These are phyloP conservation scores for Amaranthus tricolor DNA, from an alignment of 179 eudicot species.

Conservation along the genomic window DNA sequence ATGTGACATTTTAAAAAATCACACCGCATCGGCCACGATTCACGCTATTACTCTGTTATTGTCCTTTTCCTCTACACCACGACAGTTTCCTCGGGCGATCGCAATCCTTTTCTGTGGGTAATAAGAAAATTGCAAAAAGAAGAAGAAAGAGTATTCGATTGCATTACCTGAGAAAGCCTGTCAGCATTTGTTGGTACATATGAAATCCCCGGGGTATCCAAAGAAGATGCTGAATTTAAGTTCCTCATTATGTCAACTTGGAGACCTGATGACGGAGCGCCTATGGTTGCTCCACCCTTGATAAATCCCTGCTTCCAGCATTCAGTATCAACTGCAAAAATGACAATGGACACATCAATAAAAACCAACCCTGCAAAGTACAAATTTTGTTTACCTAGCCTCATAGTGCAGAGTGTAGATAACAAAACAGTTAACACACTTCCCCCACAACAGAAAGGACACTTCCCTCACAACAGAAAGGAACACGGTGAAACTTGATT, in stretches of 20 bases:
- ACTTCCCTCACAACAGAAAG: neutral
- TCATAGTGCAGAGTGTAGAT: neutral
- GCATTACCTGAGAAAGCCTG: constrained; percentile 50
- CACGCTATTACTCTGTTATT: too few species aligned
- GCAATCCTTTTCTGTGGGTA: too few species aligned
- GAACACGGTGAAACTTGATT: neutral
- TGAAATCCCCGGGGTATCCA: constrained; percentile 41
- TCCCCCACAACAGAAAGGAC: neutral
- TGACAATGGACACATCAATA: constrained; percentile 36
- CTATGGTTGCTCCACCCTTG: constrained; percentile 34
- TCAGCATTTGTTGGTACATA: constrained; percentile 34
- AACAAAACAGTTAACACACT: neutral
- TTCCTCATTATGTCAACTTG: constrained; percentile 36
- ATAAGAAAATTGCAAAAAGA: neutral
- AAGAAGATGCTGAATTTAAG: constrained; percentile 27
- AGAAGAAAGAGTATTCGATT: neutral
- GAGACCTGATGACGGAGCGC: constrained; percentile 30
- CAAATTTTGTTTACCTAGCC: neutral
- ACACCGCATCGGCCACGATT: too few species aligned
- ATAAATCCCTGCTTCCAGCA: constrained; percentile 49
- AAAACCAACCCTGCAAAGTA: constrained; percentile 22
- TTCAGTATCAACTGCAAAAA: constrained; percentile 44
- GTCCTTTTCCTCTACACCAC: too few species aligned
- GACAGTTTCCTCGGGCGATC: too few species aligned
- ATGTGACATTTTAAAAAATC: too few species aligned